Conservation (phyloP, 202 grass and related monocot species). For the Zizania palustris region DNA sequence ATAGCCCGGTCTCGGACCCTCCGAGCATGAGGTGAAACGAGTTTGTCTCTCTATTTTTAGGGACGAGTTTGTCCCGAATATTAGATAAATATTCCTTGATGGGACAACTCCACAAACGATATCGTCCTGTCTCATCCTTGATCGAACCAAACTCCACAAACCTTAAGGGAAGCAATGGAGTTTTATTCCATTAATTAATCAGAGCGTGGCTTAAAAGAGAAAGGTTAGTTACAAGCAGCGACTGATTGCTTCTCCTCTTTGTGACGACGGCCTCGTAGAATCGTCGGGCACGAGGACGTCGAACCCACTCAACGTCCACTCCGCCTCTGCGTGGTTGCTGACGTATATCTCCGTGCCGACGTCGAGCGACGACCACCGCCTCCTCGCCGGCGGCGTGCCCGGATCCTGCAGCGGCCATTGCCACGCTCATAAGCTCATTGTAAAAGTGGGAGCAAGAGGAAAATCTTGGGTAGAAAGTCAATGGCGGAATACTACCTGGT, state of each 20-base stretch:
- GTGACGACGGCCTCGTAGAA: neutral
- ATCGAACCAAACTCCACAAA: too few species aligned
- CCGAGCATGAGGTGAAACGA: too few species aligned
- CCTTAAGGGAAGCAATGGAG: neutral
- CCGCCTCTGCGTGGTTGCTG: slow-evolving; percentile 50
- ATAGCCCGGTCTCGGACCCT: too few species aligned
- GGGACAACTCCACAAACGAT: too few species aligned
- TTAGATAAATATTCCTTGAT: too few species aligned
- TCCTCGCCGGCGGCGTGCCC: slow-evolving; percentile 46
- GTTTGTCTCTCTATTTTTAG: too few species aligned
- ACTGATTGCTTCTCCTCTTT: neutral
- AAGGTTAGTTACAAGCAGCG: neutral
- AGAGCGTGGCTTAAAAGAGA: neutral
- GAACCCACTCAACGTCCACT: slow-evolving; percentile 80
- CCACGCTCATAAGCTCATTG: too few species aligned
- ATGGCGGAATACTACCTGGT: slow-evolving; percentile 49
- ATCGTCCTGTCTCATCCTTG: too few species aligned
- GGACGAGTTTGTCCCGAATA: too few species aligned
- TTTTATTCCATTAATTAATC: neutral
- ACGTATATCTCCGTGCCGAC: slow-evolving; percentile 86
- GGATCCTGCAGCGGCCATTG: slow-evolving; percentile 46
- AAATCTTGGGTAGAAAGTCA: neutral
- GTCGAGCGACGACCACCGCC: slow-evolving; percentile 78
- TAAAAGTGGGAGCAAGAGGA: too few species aligned
- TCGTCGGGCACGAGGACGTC: slow-evolving; percentile 68